Conservation (phyloP, 2,329 filamentous ascomycete genomes). For the Fusarium anthophilum region DNA sequence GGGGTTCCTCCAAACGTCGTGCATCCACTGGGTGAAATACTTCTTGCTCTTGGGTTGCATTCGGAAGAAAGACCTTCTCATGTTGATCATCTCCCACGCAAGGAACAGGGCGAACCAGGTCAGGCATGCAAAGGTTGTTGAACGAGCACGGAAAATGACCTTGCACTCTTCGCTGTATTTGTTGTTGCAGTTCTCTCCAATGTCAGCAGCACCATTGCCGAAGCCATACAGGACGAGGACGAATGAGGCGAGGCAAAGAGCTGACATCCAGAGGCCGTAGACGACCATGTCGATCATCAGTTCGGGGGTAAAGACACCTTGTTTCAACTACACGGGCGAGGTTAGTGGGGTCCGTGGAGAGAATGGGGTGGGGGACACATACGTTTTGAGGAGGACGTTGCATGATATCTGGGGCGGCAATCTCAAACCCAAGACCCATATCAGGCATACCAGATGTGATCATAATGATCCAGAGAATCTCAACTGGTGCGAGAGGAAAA, state of each 20-base stretch:
- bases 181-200: slow-evolving; percentile 69
- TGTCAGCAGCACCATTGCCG: slow-evolving; percentile 58
- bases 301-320: slow-evolving; percentile 72
- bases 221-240: slow-evolving; percentile 61
- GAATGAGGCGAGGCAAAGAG: slow-evolving; percentile 64
- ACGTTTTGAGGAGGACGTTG: slow-evolving; percentile 73
- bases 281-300: slow-evolving; percentile 72
- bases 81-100: slow-evolving; percentile 78
- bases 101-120: slow-evolving; percentile 80
- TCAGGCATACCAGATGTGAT: slow-evolving; percentile 78
- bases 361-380: slow-evolving; percentile 19
- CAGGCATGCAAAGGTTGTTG: slow-evolving; percentile 75
- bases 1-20: slow-evolving; percentile 74
- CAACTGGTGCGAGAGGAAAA: slow-evolving; percentile 76
- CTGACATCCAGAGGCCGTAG: slow-evolving; percentile 74
- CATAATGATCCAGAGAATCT: slow-evolving; percentile 84
- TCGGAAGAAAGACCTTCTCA: slow-evolving; percentile 76
- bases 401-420: slow-evolving; percentile 75
- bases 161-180: slow-evolving; percentile 62
- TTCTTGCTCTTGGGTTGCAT: slow-evolving; percentile 71
- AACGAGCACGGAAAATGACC: slow-evolving; percentile 73
- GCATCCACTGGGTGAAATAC: slow-evolving; percentile 72
- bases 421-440: slow-evolving; percentile 78
- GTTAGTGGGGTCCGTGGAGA: not conserved
- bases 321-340: slow-evolving; percentile 42